Evolutionary conservation across 2,329 filamentous ascomycete genomes (phyloP).

Genomic region (Diatrype stigma): DNA sequence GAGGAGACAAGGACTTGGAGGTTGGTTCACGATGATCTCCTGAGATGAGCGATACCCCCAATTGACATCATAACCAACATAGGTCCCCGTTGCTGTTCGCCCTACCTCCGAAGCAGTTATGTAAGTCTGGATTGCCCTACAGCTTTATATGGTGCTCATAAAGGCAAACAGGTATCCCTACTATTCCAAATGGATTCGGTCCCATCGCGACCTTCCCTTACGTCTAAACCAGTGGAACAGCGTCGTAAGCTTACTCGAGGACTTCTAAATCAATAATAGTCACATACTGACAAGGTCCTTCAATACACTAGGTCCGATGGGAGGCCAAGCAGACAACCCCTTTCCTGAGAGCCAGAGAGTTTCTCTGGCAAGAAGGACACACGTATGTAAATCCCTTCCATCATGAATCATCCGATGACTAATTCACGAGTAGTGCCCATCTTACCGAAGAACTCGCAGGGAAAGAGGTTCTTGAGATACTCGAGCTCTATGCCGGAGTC

Average conservation of each 20-base stretch:
- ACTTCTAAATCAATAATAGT: neutral
- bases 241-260: constrained; percentile 31
- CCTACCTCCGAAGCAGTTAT: constrained; percentile 60
- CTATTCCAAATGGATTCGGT: constrained; percentile 86
- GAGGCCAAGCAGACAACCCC: constrained; percentile 90
- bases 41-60: neutral
- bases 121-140: constrained; percentile 15
- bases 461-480: constrained; percentile 85
- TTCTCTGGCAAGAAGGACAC: constrained; percentile 97
- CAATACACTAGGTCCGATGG: constrained; percentile 63
- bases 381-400: constrained; percentile 30
- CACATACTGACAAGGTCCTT: neutral
- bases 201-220: constrained; percentile 89
- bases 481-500: constrained; percentile 86
- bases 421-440: constrained; percentile 60
- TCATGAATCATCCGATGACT: neutral
- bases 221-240: constrained; percentile 98
- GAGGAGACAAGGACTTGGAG: constrained; percentile 89
- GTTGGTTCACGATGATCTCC: constrained; percentile 2
- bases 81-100: constrained; percentile 63
- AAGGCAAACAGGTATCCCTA: constrained; percentile 67
- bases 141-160: constrained; percentile 4
- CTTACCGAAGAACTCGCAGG: constrained; percentile 77
- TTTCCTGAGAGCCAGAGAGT: constrained; percentile 90
- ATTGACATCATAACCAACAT: constrained; percentile 3